These are phyloP conservation scores for Sclerotinia minor DNA, from an alignment of 2,329 filamentous ascomycete species.

Conservation along the genomic window DNA sequence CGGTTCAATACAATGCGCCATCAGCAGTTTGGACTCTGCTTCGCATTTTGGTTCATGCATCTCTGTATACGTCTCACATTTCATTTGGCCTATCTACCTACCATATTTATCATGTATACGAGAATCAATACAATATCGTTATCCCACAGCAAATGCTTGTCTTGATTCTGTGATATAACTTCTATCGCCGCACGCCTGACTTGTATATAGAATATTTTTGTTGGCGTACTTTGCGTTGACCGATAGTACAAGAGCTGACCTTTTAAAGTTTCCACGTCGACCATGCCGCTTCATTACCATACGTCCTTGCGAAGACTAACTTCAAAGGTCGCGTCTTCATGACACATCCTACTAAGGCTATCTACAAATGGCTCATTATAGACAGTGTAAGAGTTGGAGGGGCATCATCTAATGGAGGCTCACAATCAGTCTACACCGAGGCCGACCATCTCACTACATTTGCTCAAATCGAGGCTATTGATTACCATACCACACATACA, in stretches of 20 bases:
- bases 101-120: slow-evolving; percentile 41
- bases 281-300: slow-evolving; percentile 96
- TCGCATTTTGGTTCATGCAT: slow-evolving; percentile 5
- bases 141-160: slow-evolving; percentile 39
- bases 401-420: slow-evolving; percentile 53
- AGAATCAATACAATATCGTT: slow-evolving; percentile 50
- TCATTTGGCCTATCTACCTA: slow-evolving; percentile 25
- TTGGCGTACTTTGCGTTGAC: slow-evolving; percentile 14
- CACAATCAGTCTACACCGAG: slow-evolving; percentile 88
- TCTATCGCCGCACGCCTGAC: slow-evolving; percentile 30
- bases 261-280: slow-evolving; percentile 86
- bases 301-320: slow-evolving; percentile 96
- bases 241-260: slow-evolving; percentile 25
- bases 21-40: slow-evolving; percentile 1
- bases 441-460: slow-evolving; percentile 93
- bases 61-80: slow-evolving; percentile 17
- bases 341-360: slow-evolving; percentile 98
- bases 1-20: slow-evolving; percentile 12
- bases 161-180: slow-evolving; percentile 42
- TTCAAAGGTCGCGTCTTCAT: slow-evolving; percentile 97
- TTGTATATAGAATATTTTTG: slow-evolving; percentile 38
- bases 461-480: slow-evolving; percentile 92
- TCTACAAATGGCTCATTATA: slow-evolving; percentile 99
- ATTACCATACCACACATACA: slow-evolving; percentile 97
- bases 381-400: slow-evolving; percentile 90